These are phyloP conservation scores for Eimeria sp. DNA, from an alignment of 169 alveolate genomes.

Conservation along the genomic window DNA sequence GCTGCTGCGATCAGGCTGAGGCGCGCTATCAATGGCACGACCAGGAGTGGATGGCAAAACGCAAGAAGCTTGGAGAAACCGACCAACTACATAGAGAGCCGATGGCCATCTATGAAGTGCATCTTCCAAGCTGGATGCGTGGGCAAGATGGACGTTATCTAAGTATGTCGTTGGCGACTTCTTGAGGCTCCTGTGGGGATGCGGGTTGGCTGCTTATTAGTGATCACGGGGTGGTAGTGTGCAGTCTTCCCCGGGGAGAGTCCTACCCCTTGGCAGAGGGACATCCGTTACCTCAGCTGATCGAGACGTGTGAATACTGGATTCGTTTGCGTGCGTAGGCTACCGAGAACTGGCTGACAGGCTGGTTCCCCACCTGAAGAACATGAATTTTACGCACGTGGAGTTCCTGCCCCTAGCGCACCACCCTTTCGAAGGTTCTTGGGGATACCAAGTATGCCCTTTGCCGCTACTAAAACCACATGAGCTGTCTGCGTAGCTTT, in stretches of 20 bases:
- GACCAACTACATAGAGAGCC: slow-evolving; percentile 87
- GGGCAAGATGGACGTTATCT: slow-evolving; percentile 86
- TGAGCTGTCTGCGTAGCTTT: background rate
- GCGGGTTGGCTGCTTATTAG: background rate
- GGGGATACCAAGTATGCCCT: slow-evolving; percentile 89
- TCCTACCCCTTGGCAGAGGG: background rate
- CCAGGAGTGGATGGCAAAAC: slow-evolving; percentile 87
- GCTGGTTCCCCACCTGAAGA: slow-evolving; percentile 86
- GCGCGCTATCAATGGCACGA: slow-evolving; percentile 88
- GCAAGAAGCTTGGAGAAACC: slow-evolving; percentile 83
- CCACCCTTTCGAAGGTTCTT: slow-evolving; percentile 90
- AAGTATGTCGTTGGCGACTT: slow-evolving; percentile 53
- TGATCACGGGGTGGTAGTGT: background rate
- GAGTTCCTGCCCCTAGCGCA: slow-evolving; percentile 90
- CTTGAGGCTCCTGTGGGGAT: background rate
- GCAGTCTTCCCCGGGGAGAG: background rate
- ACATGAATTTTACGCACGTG: slow-evolving; percentile 89
- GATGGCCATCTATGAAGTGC: slow-evolving; percentile 89
- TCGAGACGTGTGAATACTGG: background rate
- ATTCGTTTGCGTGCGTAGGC: slow-evolving; percentile 37
- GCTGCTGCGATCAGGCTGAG: slow-evolving; percentile 76
- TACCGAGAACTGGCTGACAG: slow-evolving; percentile 88
- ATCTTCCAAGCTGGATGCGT: slow-evolving; percentile 90
- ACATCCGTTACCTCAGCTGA: background rate
- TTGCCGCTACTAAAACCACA: background rate